phyloP scores from a whole-genome alignment of 1,284 basidiomycete species.

The Naganishia sp. region DNA sequence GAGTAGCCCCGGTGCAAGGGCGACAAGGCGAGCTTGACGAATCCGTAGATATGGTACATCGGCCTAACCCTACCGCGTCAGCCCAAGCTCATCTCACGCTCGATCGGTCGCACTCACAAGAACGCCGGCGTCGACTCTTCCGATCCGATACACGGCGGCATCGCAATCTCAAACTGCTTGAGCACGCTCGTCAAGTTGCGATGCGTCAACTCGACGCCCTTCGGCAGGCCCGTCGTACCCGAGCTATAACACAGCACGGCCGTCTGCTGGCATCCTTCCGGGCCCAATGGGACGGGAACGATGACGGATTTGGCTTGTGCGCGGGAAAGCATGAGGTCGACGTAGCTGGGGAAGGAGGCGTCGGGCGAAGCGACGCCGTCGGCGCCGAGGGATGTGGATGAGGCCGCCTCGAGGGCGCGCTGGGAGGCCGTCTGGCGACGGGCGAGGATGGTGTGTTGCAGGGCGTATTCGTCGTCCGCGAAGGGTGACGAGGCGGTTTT shows the following conservation, averaged over 20 bases:
- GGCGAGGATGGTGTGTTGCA: conserved; percentile 20
- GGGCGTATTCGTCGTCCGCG: conserved; percentile 22
- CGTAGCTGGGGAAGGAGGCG: conserved; percentile 22
- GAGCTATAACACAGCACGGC: conserved; percentile 69
- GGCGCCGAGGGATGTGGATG: conserved; percentile 22
- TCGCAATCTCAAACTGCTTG: conserved; percentile 13
- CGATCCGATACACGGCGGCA: conserved; percentile 13
- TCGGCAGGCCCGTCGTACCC: conserved; percentile 58
- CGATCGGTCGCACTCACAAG: no score
- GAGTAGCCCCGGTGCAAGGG: conserved; percentile 25
- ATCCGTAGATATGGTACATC: conserved; percentile 31
- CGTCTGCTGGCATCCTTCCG: conserved; percentile 23
- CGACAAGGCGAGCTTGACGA: conserved; percentile 16
- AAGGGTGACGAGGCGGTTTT: neutral
- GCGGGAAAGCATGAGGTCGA: conserved; percentile 30
- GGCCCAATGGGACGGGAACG: conserved; percentile 15
- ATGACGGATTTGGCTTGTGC: neutral
- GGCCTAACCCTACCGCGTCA: neutral
- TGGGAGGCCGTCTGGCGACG: conserved; percentile 5
- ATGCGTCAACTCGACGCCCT: conserved; percentile 62
- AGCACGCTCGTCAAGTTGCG: conserved; percentile 55
- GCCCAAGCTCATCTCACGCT: no score
- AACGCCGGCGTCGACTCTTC: conserved; percentile 21
- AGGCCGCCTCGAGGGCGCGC: conserved; percentile 16
- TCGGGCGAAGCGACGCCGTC: conserved; percentile 13